Conservation (phyloP, 2,329 filamentous ascomycete species). For the Epichloe gansuensis region DNA sequence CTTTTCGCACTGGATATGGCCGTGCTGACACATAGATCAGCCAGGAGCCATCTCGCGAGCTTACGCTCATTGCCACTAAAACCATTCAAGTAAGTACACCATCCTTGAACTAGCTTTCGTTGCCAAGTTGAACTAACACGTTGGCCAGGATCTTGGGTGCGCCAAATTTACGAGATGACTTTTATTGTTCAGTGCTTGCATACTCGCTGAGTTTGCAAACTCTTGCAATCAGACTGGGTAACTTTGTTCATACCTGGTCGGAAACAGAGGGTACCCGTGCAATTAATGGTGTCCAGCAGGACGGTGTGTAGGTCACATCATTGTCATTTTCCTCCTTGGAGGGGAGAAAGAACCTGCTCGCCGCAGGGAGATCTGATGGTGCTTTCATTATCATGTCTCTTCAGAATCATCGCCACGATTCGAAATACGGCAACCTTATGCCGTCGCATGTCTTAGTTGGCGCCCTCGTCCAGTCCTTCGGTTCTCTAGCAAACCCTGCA, state of each 20-base stretch:
- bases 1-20: background rate
- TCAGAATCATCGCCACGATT: constrained; percentile 60
- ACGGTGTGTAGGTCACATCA: constrained; percentile 54
- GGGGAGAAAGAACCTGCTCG: constrained; percentile 68
- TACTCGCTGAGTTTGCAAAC: constrained; percentile 65
- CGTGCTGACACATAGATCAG: background rate
- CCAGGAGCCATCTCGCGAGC: constrained; percentile 2
- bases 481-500: constrained; percentile 36
- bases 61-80: constrained; percentile 46
- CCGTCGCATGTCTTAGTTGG: constrained; percentile 73
- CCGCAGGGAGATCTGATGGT: constrained; percentile 69
- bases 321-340: constrained; percentile 76
- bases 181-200: constrained; percentile 83
- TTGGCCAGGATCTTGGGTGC: constrained; percentile 64
- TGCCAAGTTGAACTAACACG: background rate
- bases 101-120: background rate
- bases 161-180: constrained; percentile 81
- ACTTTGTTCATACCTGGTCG: constrained; percentile 79
- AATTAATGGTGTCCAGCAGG: constrained; percentile 22
- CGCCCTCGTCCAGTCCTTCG: constrained; percentile 48
- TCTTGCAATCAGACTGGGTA: constrained; percentile 71
- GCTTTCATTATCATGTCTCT: constrained; percentile 67
- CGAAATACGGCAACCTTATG: constrained; percentile 55
- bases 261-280: constrained; percentile 52
- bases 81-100: constrained; percentile 57